A percentile compares a stretch with the other conserved stretches of the same genome.
phyloP scores from a whole-genome alignment of 2,329 filamentous ascomycete genomes.

The Cladosporium sphaerospermum region DNA sequence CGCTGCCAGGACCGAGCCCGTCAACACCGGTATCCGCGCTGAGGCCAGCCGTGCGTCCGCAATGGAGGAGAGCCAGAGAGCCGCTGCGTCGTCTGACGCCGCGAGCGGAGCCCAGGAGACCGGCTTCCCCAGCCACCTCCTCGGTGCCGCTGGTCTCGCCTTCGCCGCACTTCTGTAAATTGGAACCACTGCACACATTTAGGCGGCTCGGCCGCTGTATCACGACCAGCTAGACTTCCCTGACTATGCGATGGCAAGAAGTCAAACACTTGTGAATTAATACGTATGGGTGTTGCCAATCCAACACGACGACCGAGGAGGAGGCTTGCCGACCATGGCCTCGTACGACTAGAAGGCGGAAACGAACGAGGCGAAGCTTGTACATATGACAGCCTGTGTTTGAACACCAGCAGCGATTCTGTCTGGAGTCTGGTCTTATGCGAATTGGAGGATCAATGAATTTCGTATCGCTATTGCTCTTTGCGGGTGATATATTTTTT shows the following conservation, averaged over 20 bases:
- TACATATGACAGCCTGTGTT: conserved; percentile 4
- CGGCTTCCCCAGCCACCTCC: conserved; percentile 6
- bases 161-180: conserved; percentile 6
- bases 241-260: neutral
- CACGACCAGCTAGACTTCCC: no score
- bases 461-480: conserved; percentile 8
- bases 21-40: neutral
- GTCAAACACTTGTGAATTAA: neutral
- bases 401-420: neutral
- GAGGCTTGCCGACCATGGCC: neutral
- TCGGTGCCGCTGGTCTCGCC: conserved; percentile 8
- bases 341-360: neutral
- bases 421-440: conserved; percentile 3
- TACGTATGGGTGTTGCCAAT: neutral
- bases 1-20: neutral
- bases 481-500: conserved; percentile 4
- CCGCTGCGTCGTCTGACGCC: conserved; percentile 3
- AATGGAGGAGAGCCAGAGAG: conserved; percentile 3
- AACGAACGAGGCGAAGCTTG: neutral
- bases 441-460: neutral
- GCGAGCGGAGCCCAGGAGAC: conserved; percentile 5
- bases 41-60: neutral
- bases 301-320: neutral
- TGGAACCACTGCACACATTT: neutral
- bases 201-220: neutral